Evolutionary conservation across 768 basidiomycete genomes (phyloP).

Genomic region (Boletus sp.): DNA sequence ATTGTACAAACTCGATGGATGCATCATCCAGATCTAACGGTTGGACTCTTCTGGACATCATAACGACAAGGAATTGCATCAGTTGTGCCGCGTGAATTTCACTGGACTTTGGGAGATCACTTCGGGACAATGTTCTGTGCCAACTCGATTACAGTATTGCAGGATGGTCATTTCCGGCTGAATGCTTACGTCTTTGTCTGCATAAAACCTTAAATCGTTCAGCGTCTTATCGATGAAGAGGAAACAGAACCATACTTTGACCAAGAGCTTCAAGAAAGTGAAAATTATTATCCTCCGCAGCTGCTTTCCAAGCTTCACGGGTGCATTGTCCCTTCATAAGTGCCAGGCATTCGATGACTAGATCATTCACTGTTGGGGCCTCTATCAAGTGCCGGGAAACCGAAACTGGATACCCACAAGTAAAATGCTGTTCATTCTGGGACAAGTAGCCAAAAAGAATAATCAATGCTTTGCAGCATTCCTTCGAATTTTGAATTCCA

Average conservation of each 20-base stretch:
- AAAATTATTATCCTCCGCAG: constrained; percentile 8
- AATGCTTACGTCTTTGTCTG: constrained; percentile 16
- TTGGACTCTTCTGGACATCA: constrained; percentile 21
- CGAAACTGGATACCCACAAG: constrained; percentile 13
- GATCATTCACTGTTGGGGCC: constrained; percentile 15
- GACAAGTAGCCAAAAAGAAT: constrained; percentile 26
- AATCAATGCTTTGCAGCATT: constrained; percentile 31
- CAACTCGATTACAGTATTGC: background rate
- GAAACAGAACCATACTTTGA: constrained; percentile 18
- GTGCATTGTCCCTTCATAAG: constrained; percentile 9
- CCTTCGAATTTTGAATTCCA: constrained; percentile 28
- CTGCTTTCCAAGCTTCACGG: constrained; percentile 24
- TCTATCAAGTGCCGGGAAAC: background rate
- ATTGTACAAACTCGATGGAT: constrained; percentile 12
- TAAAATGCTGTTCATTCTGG: constrained; percentile 16
- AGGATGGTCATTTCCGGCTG: background rate
- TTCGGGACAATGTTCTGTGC: constrained; percentile 15
- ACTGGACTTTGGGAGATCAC: background rate
- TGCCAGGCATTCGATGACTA: constrained; percentile 20
- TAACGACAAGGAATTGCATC: constrained; percentile 26
- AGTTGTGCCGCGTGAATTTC: constrained; percentile 14
- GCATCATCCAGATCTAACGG: background rate
- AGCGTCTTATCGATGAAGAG: background rate
- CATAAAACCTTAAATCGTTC: constrained; percentile 14
- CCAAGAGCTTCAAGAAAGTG: constrained; percentile 13